Evolutionary conservation across 23 red algal species (phyloP), one percentile per base, ranked within the genome.

Genomic region (Chondrus crispus): DNA sequence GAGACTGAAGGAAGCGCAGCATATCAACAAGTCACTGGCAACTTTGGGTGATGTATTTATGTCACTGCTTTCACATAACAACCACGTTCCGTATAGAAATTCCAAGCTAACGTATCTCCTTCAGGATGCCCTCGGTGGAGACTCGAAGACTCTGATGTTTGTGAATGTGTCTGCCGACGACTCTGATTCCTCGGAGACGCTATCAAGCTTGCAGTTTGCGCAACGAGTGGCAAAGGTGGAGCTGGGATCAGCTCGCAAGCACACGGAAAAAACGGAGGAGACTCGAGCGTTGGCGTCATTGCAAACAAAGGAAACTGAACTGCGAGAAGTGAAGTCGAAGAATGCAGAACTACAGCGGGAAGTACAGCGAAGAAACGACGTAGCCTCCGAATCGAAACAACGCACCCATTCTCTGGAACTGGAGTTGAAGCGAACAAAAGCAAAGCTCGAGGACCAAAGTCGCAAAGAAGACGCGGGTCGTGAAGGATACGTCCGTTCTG

Each of bases 141-240:
- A 99, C 88, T 94, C 93, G 37, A 99, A 99, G 88, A 99, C 97
- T 3, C 79, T 99, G 29, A 99, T 99, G 97, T 99, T 99, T 91
- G 97, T 99, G 14, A 99, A 99, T 85, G 72, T 96, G 7, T 96
- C 94, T 83, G 84, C 91, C 2, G 70, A 88, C 71, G 94, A 88
- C 20, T 44, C 62, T 36, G 94, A 99, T 60, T 35, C 80, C 3
- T 72, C 75, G 40, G 97, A 99, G 88, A 96, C 87, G 40, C 52
- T 96, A 14, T 96, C 87, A 20, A 93, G 88, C 46, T 66, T 99
- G 39, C 81, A 85, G 74, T 96, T 99, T 92, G 97, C 97, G 42
- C 89, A 92, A 19, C 84, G 96, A 54, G 96, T 98, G 2, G 88
- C 93, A 3, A 50, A 69, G 11, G 91, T 96, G 29, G 93, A 98